Percentiles rank a stretch among this genome's conserved stretches.
phyloP scores from a whole-genome alignment of 306 rosid species.

The Sindora glabra region DNA sequence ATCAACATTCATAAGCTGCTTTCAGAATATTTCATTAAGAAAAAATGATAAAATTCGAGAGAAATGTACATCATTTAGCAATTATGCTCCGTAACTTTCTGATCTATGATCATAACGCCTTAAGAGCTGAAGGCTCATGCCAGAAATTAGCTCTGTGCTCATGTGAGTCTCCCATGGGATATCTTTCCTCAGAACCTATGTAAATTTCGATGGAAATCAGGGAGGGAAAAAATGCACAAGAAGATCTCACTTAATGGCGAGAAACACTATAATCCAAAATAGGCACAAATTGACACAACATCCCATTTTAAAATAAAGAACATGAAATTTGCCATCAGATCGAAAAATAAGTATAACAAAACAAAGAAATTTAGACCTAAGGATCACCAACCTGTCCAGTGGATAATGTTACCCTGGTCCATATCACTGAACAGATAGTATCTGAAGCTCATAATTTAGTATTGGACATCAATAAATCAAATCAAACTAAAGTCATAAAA shows the following conservation, averaged over 20 bases:
- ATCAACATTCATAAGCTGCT: background rate
- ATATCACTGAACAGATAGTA: conserved; percentile 14
- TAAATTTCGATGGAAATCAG: conserved; percentile 9
- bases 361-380: background rate
- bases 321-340: conserved; percentile 6
- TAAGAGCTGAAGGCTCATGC: conserved; percentile 76
- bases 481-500: background rate
- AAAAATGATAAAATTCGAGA: no score
- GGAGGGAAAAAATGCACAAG: no score
- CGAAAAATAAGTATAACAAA: background rate
- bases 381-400: conserved; percentile 52
- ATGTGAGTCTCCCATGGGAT: conserved; percentile 88
- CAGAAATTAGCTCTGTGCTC: conserved; percentile 62
- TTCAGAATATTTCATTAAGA: background rate
- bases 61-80: conserved; percentile 71
- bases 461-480: background rate
- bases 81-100: conserved; percentile 60
- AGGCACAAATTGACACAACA: no score
- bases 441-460: conserved; percentile 2
- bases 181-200: conserved; percentile 63
- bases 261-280: background rate
- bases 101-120: conserved; percentile 74
- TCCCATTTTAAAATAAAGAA: background rate
- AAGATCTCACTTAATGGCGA: background rate
- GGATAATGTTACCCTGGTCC: conserved; percentile 54